Evolutionary conservation across 352 stramenopile genomes (phyloP), one percentile per base, ranked within the genome.

Genomic region (Blastocystis sp.): DNA sequence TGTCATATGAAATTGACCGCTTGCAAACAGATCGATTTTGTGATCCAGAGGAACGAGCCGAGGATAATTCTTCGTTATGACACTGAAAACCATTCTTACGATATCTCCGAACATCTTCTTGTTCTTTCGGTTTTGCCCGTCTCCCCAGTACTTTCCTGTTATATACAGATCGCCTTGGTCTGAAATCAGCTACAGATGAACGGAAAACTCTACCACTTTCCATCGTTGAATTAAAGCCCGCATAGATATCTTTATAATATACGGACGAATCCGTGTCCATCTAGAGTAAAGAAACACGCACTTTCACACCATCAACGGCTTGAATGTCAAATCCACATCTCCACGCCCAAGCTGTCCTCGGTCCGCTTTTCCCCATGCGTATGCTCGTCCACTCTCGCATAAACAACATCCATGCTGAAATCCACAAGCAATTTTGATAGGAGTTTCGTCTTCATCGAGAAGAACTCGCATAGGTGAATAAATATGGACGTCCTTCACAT

Each of bases 1-100:
- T 11, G 77, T 79, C 62, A 88, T 76, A 43, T 88, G 77, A 13
- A 88, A 88, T n/a, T 88, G 77, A 23, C 77, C 77, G 53, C 62
- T 79, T 39, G 62, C 77, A 53, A 88, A 84, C 45, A 84, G 53
- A 6, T 66, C 50, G n/a, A 84, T 84, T 18, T 66, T 34, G 73
- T 68, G 73, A 66, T 66, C 47, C 7, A 84, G 73, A 20, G 54
- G 53, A 9, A 84, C 50, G 18, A 55, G 54, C 0, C 53, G 20
- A 18, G 73, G 73, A 68, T 66, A 84, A 6, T 50, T 68, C 73
- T 84, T 23, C 4, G 53, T 29, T 34, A 37, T 37, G 47, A 20
- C 6, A n/a, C 26, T 8, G 18, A 29, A 20, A 26, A 64, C 4
- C 54, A n/a, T 9, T 23, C 47, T 8, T 45, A 84, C 73, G 47